These are phyloP conservation scores for Taiozyma sp. DNA, from an alignment of 1,139 yeast species.

Conservation along the genomic window DNA sequence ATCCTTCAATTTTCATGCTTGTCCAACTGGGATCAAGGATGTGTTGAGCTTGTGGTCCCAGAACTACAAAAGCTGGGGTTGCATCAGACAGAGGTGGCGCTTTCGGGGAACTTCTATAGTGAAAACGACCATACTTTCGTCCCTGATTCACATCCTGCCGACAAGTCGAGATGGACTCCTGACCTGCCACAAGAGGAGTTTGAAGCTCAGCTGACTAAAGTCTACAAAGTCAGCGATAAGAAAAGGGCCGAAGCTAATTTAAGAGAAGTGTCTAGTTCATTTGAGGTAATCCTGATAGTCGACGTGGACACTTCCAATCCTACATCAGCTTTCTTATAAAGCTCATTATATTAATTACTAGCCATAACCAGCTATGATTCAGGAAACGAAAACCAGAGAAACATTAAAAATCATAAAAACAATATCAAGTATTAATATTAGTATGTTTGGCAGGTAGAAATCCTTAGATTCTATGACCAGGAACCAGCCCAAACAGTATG, in stretches of 20 bases:
- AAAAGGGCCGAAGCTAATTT: no score
- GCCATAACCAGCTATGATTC: background rate
- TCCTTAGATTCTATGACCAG: constrained; percentile 52
- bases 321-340: no score
- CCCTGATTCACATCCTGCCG: constrained; percentile 35
- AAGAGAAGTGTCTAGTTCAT: no score
- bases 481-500: constrained; percentile 77
- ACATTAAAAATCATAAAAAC: background rate
- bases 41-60: constrained; percentile 32
- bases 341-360: no score
- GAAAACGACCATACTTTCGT: constrained; percentile 27
- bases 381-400: background rate
- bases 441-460: no score
- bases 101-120: constrained; percentile 24
- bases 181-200: constrained; percentile 35
- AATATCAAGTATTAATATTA: background rate
- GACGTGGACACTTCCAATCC: no score
- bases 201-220: constrained; percentile 19
- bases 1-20: constrained; percentile 29
- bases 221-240: no score
- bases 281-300: no score
- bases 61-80: constrained; percentile 32
- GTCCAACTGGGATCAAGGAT: constrained; percentile 32
- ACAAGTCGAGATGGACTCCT: constrained; percentile 36
- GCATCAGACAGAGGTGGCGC: constrained; percentile 30